These are phyloP conservation scores for Pythium volutum DNA, from an alignment of 352 stramenopile genomes.

Conservation along the genomic window DNA sequence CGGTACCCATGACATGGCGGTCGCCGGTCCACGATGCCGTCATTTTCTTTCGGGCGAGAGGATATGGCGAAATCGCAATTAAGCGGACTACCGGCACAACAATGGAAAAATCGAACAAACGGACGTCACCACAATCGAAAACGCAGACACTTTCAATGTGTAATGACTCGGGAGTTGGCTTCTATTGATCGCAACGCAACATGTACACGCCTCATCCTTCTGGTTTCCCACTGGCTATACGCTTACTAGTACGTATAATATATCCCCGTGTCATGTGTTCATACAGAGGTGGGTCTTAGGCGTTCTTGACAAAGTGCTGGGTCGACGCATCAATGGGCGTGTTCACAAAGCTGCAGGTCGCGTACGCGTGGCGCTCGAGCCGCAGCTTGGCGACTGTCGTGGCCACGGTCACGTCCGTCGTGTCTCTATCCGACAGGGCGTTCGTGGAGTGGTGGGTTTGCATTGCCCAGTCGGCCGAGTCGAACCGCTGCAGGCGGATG, in stretches of 20 bases:
- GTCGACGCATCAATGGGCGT: slow-evolving; percentile 24
- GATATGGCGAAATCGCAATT: slow-evolving; percentile 4
- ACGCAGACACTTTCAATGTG: background rate
- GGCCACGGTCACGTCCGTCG: background rate
- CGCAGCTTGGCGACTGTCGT: slow-evolving; percentile 47
- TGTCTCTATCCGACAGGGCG: background rate
- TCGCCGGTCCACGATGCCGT: background rate
- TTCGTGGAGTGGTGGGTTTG: slow-evolving; percentile 33
- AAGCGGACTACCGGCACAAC: slow-evolving; percentile 1
- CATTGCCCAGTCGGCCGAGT: slow-evolving; percentile 72
- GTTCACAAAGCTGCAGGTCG: slow-evolving; percentile 43
- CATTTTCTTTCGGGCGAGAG: background rate
- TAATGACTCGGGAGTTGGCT: background rate
- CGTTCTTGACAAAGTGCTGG: slow-evolving; percentile 23
- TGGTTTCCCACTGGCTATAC: slow-evolving; percentile 6
- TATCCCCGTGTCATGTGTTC: background rate
- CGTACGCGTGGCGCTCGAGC: slow-evolving; percentile 56
- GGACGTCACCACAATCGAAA: background rate
- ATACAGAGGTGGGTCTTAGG: slow-evolving; percentile 4
- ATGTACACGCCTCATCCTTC: background rate
- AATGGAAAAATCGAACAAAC: background rate
- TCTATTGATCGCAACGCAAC: background rate
- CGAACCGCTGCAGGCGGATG: slow-evolving; percentile 63
- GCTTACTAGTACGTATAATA: background rate
- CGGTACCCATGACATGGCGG: slow-evolving; percentile 14